Evolutionary conservation across 2,329 filamentous ascomycete genomes (phyloP).

Genomic region (Fusarium beomiforme): DNA sequence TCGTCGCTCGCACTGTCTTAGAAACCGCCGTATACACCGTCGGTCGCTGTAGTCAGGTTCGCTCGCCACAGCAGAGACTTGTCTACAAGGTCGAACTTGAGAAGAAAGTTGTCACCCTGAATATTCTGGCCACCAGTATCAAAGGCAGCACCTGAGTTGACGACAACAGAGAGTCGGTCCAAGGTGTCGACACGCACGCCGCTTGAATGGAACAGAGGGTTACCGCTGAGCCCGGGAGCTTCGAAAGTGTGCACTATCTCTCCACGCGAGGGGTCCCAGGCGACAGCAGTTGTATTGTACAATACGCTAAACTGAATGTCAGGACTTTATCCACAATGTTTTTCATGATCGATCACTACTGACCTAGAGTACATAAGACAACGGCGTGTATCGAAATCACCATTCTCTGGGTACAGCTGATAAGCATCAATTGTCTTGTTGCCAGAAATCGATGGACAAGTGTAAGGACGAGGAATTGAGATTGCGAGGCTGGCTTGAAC

Average conservation of each 20-base stretch:
- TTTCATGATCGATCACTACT: not conserved
- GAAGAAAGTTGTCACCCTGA: conserved; percentile 49
- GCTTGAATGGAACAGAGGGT: conserved; percentile 37
- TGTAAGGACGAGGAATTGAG: not conserved
- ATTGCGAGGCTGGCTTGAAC: not conserved
- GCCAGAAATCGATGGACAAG: not conserved
- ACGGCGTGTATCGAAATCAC: conserved; percentile 10
- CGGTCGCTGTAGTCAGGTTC: conserved; percentile 46
- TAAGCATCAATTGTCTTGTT: not conserved
- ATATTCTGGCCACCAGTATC: conserved; percentile 49
- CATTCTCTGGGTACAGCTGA: conserved; percentile 13
- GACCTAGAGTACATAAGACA: conserved; percentile 14
- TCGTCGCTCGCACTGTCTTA: conserved; percentile 53
- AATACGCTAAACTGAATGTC: not conserved
- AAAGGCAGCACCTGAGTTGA: conserved; percentile 49
- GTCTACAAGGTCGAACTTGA: conserved; percentile 48
- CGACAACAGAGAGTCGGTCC: conserved; percentile 47
- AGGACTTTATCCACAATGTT: not conserved
- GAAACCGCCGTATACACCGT: conserved; percentile 49
- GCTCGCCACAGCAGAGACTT: conserved; percentile 42
- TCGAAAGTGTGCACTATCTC: conserved; percentile 39
- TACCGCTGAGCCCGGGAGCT: conserved; percentile 44
- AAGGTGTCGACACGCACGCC: conserved; percentile 49
- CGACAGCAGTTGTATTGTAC: conserved; percentile 11
- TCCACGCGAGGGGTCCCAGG: conserved; percentile 22